These are phyloP conservation scores for Zymoseptoria crescenta DNA, from an alignment of 2,329 filamentous ascomycete genomes.

Conservation along the genomic window DNA sequence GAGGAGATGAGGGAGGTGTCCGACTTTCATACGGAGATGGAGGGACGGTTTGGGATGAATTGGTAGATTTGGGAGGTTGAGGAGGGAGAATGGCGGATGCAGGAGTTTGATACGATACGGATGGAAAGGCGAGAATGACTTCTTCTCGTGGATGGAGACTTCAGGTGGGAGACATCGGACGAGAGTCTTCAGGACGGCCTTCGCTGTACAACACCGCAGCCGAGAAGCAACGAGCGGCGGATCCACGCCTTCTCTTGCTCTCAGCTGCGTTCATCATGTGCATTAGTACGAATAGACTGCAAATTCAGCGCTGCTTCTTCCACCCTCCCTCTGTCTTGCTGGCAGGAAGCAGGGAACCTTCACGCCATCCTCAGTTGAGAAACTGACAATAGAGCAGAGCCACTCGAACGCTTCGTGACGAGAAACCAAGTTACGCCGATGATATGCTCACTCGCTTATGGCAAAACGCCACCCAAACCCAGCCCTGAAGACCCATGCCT, in stretches of 20 bases:
- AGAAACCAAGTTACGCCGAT: too few relatives aligned
- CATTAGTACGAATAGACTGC: constrained; percentile 9
- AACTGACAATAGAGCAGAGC: too few relatives aligned
- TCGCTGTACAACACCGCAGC: constrained; percentile 11
- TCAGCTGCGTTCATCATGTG: constrained; percentile 1
- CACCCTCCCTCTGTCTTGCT: too few relatives aligned
- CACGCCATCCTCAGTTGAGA: too few relatives aligned
- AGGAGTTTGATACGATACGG: neutral
- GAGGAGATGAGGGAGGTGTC: constrained; percentile 57
- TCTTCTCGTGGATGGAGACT: neutral
- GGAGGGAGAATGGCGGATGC: constrained; percentile 2
- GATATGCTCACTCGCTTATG: too few relatives aligned
- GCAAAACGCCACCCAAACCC: too few relatives aligned
- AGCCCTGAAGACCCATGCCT: too few relatives aligned
- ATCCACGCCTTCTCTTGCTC: neutral
- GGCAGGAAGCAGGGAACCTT: too few relatives aligned
- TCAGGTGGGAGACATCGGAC: neutral
- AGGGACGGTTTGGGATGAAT: constrained; percentile 79
- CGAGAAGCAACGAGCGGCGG: neutral
- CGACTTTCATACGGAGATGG: constrained; percentile 86
- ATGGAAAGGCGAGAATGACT: neutral
- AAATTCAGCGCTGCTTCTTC: neutral
- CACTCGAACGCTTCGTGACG: too few relatives aligned
- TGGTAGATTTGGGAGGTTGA: constrained; percentile 28
- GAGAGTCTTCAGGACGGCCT: constrained; percentile 8